Conservation (phyloP, 495 filamentous ascomycete genomes). For the Friedmanniomyces simplex region DNA sequence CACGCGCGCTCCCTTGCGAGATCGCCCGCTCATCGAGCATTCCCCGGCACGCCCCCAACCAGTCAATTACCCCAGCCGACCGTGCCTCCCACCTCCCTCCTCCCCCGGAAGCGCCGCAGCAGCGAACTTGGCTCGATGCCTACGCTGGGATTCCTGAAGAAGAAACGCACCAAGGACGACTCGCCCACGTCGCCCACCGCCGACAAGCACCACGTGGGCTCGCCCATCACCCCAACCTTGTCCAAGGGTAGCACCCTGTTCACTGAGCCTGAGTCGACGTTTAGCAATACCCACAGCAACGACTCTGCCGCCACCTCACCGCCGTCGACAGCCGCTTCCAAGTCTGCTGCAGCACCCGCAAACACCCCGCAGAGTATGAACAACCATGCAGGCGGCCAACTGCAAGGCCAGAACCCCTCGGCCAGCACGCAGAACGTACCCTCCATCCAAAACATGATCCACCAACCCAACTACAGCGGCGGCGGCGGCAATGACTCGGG, state of each 20-base stretch:
- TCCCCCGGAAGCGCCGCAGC: slow-evolving; percentile 4
- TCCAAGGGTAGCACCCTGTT: slow-evolving; percentile 13
- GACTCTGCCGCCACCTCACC: slow-evolving; percentile 27
- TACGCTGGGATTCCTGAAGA: slow-evolving; percentile 82
- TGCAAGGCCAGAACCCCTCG: slow-evolving; percentile 16
- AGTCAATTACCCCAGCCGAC: neutral
- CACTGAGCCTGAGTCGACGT: slow-evolving; percentile 27
- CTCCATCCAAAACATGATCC: slow-evolving; percentile 62
- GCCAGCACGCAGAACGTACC: slow-evolving; percentile 46
- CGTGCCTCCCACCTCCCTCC: neutral
- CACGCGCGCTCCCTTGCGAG: neutral
- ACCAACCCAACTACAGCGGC: slow-evolving; percentile 41
- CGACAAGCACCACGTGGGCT: slow-evolving; percentile 3
- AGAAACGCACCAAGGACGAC: slow-evolving; percentile 84
- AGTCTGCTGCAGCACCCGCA: slow-evolving; percentile 21
- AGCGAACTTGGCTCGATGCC: slow-evolving; percentile 44
- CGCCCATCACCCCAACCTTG: slow-evolving; percentile 5
- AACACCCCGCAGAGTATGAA: slow-evolving; percentile 14
- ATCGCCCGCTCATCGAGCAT: neutral
- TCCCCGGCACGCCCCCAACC: neutral
- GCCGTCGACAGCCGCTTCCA: neutral
- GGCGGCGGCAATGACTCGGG: slow-evolving; percentile 7
- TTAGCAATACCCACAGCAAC: slow-evolving; percentile 45
- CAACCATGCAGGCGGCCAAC: neutral
- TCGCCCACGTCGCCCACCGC: slow-evolving; percentile 18